These are phyloP conservation scores for Nemania sp. DNA, from an alignment of 2,329 filamentous ascomycete genomes.

Conservation along the genomic window DNA sequence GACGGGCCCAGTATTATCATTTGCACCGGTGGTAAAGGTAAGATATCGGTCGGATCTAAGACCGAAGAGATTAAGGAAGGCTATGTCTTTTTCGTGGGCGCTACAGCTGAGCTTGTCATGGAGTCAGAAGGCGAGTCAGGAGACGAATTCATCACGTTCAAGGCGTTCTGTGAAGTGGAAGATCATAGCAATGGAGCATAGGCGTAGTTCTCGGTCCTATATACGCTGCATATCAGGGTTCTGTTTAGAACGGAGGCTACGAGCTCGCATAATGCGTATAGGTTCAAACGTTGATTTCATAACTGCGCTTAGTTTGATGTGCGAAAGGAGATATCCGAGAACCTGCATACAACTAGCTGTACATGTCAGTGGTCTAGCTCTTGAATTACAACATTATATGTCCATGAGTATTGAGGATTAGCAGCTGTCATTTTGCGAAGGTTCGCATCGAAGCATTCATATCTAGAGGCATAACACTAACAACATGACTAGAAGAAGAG, in stretches of 20 bases:
- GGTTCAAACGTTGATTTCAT: neutral
- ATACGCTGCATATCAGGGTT: neutral
- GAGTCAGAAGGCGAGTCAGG: conserved; percentile 65
- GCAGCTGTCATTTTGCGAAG: too few species aligned
- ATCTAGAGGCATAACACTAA: too few species aligned
- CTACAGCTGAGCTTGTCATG: conserved; percentile 80
- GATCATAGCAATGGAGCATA: conserved; percentile 44
- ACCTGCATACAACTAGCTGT: neutral
- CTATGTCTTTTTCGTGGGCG: conserved; percentile 82
- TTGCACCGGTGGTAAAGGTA: conserved; percentile 81
- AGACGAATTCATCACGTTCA: conserved; percentile 83
- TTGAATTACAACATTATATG: too few species aligned
- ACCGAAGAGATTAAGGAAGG: conserved; percentile 73
- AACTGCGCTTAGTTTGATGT: neutral
- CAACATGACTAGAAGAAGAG: too few species aligned
- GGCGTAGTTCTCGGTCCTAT: neutral
- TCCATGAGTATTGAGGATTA: too few species aligned
- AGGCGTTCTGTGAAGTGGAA: conserved; percentile 88
- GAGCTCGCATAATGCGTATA: neutral
- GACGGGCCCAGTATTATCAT: conserved; percentile 91
- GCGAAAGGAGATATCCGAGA: neutral
- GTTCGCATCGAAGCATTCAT: too few species aligned
- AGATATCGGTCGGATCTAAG: conserved; percentile 82
- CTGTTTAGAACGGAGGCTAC: neutral
- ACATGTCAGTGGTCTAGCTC: too few species aligned